These are phyloP conservation scores for Rhododendron griersonianum DNA, from an alignment of 148 eudicot genomes.

Conservation along the genomic window DNA sequence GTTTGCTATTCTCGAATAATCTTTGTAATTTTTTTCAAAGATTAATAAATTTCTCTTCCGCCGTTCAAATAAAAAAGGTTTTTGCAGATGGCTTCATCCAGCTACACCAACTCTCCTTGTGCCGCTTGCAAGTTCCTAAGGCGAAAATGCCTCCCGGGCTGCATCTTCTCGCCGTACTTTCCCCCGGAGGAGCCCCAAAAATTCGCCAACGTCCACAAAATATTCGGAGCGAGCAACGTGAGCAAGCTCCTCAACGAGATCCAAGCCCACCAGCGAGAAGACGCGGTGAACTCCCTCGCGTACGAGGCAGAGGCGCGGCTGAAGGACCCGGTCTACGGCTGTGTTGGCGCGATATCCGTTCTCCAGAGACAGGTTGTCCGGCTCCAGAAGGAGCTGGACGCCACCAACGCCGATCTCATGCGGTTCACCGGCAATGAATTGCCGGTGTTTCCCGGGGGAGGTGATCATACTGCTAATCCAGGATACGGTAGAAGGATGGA, in stretches of 20 bases:
- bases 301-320: conserved; percentile 56
- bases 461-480: conserved; percentile 7
- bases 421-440: conserved; percentile 24
- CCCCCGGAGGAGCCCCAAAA: conserved; percentile 54
- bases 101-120: conserved; percentile 41
- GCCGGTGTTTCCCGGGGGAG: conserved; percentile 12
- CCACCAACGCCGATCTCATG: conserved; percentile 46
- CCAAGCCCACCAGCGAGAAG: conserved; percentile 51
- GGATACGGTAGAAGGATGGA: conserved; percentile 1
- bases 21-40: no score
- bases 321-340: conserved; percentile 53
- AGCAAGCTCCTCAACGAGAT: conserved; percentile 50
- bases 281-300: conserved; percentile 51
- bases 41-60: no score
- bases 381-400: conserved; percentile 48
- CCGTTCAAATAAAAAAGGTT: no score
- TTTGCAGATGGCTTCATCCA: conserved; percentile 37
- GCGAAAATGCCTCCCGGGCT: conserved; percentile 44
- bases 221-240: conserved; percentile 54
- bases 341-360: conserved; percentile 51
- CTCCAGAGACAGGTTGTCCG: conserved; percentile 47
- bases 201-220: conserved; percentile 44
- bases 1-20: no score
- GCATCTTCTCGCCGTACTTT: conserved; percentile 44
- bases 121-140: conserved; percentile 59